Base-by-base conservation (phyloP, 306 rosid genomes). In the Clitoria ternatea region DNA sequence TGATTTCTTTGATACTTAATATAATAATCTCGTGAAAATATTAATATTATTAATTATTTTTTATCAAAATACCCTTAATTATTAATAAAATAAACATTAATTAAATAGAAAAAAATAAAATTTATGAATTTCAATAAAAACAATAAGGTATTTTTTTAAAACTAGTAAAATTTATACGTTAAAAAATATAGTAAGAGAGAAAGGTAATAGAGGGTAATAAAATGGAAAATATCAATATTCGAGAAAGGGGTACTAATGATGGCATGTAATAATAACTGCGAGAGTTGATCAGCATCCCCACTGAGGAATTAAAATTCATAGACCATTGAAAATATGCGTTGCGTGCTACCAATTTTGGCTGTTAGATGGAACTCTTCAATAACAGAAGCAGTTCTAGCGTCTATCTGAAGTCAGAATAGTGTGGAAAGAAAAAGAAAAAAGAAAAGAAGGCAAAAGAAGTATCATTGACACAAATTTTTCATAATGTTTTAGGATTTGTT, bases 351-450 rank as follows among this genome's bases (percentile, higher is more conserved):
- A 37, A 33, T 26, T 68, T 24, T 53, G 19, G 59, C 35, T 19
- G 42, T n/a, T 29, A 15, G 43, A n/a, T 54, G 37, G 22, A 61
- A 60, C 56, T 44, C 49, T 37, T 17, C 36, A 32, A 17, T 12
- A 33, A 66, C 35, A 45, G 63, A 27, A 36, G 29, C 22, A 54
- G 17, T 66, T 40, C 33, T 43, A 67, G 4, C 20, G 23, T 23
- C 10, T 47, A 40, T 62, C n/a, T 77, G 14, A 37, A 66, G 35
- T 42, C 77, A 53, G 42, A 50, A 26, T 48, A 22, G 62, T 45
- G 48, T 27, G 45, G 17, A 40, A 19, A 20, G 27, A n/a, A n/a
- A n/a, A n/a, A n/a, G n/a, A n/a, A n/a, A n/a, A n/a, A n/a, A n/a
- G n/a, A n/a, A n/a, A n/a, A n/a, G n/a, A n/a, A n/a, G n/a, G n/a